Percentiles rank a stretch among this genome's conserved stretches.
phyloP scores from a whole-genome alignment of 192 early-diverging fungal genomes.

The Coemansia javaensis region DNA sequence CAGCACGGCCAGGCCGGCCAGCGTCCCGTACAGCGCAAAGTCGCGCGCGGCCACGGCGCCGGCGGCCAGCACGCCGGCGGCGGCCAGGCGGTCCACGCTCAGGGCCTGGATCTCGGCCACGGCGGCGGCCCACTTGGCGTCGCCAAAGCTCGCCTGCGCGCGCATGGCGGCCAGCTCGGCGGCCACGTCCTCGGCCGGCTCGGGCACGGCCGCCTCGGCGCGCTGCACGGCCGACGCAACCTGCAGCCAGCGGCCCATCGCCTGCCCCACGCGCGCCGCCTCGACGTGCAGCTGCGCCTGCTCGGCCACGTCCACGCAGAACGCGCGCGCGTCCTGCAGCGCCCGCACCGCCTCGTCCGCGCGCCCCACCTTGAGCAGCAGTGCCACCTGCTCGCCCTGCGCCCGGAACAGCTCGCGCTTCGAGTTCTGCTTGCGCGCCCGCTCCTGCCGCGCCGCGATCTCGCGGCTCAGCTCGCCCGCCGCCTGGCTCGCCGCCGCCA shows the following conservation, averaged over 20 bases:
- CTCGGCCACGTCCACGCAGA: conserved; percentile 13
- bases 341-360: conserved; percentile 19
- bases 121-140: conserved; percentile 20
- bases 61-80: conserved; percentile 6
- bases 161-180: conserved; percentile 17
- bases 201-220: conserved; percentile 4
- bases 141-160: conserved; percentile 27
- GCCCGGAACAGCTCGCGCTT: conserved; percentile 17
- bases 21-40: conserved; percentile 41
- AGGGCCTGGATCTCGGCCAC: conserved; percentile 6
- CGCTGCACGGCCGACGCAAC: conserved; percentile 24
- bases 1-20: conserved; percentile 28
- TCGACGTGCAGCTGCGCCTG: conserved; percentile 20
- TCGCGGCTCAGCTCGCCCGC: conserved; percentile 9
- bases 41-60: conserved; percentile 18
- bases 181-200: conserved; percentile 6
- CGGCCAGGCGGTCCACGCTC: not conserved
- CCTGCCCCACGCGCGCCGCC: conserved; percentile 16
- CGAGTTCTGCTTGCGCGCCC: conserved; percentile 13
- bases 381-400: conserved; percentile 8
- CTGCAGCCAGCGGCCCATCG: conserved; percentile 30
- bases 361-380: conserved; percentile 9
- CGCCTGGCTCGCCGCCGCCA: conserved; percentile 1
- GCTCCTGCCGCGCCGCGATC: conserved; percentile 7
- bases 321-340: conserved; percentile 25